Percentiles rank a stretch among this genome's conserved stretches.
Conservation (phyloP, 148 eudicot genomes). For the Fagopyrum homotropicum region DNA sequence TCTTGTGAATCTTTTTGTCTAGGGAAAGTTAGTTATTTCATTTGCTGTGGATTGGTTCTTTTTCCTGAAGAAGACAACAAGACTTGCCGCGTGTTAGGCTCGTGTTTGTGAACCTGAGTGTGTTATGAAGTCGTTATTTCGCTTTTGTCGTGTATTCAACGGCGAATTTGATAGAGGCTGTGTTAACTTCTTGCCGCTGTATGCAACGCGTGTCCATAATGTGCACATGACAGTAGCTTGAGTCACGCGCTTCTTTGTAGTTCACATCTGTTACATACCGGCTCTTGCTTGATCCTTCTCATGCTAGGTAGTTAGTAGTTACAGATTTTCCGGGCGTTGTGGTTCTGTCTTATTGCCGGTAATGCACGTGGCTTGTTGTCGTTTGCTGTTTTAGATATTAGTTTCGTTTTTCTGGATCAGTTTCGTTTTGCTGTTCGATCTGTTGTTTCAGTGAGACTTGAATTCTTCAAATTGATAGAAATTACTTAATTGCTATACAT, state of each 20-base stretch:
- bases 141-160: neutral
- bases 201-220: neutral
- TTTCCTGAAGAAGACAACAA: neutral
- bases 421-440: neutral
- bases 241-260: neutral
- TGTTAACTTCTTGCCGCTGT: neutral
- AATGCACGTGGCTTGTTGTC: neutral
- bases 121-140: neutral
- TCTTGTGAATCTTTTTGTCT: neutral
- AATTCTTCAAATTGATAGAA: neutral
- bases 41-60: neutral
- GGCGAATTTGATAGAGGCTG: neutral
- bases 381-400: neutral
- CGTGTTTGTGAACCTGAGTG: neutral
- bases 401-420: neutral
- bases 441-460: neutral
- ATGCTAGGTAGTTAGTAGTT: constrained; percentile 6
- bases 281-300: constrained; percentile 5
- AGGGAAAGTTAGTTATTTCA: constrained; percentile 10
- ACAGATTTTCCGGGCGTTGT: neutral
- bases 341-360: neutral
- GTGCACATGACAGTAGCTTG: neutral
- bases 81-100: neutral
- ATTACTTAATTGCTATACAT: too few relatives aligned
- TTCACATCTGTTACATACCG: constrained; percentile 2